phyloP scores from a whole-genome alignment of 75 land plant genomes.

The Ceratopteris richardii region DNA sequence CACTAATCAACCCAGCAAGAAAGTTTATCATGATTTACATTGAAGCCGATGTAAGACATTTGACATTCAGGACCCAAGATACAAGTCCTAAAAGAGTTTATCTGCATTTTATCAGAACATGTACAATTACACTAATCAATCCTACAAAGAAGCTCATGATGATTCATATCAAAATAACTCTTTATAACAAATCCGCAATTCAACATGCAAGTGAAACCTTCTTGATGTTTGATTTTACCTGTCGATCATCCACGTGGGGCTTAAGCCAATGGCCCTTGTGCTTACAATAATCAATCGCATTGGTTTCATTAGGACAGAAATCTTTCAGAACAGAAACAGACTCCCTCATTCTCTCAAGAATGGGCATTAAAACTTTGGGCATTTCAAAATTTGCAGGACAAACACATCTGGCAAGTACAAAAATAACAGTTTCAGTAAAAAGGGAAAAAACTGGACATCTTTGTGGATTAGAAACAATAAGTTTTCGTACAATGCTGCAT shows the following conservation, averaged over 20 bases:
- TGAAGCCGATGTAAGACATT: too few relatives aligned
- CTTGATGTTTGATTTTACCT: too few relatives aligned
- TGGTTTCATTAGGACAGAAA: conserved; percentile 14
- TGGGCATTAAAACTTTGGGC: conserved; percentile 12
- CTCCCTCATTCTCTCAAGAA: conserved; percentile 10
- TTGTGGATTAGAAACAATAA: not conserved
- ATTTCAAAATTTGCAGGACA: conserved; percentile 8
- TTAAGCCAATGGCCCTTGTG: conserved; percentile 13
- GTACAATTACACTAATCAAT: too few relatives aligned
- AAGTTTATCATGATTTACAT: too few relatives aligned
- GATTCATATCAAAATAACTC: not conserved
- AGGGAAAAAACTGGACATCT: not conserved
- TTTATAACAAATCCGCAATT: not conserved
- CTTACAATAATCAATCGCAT: conserved; percentile 5
- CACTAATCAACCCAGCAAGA: too few relatives aligned
- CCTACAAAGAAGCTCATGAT: too few relatives aligned
- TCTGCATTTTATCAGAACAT: too few relatives aligned
- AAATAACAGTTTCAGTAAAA: too few relatives aligned
- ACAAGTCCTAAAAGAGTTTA: too few relatives aligned
- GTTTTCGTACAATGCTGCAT: not conserved
- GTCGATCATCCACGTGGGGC: conserved; percentile 21
- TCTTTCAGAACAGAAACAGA: conserved; percentile 3
- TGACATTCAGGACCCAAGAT: too few relatives aligned
- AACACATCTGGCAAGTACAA: conserved; percentile 10
- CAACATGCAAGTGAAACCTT: not conserved